These are phyloP conservation scores for Tripidium arundinaceum DNA, from an alignment of 202 grass and related monocot genomes.

Conservation along the genomic window DNA sequence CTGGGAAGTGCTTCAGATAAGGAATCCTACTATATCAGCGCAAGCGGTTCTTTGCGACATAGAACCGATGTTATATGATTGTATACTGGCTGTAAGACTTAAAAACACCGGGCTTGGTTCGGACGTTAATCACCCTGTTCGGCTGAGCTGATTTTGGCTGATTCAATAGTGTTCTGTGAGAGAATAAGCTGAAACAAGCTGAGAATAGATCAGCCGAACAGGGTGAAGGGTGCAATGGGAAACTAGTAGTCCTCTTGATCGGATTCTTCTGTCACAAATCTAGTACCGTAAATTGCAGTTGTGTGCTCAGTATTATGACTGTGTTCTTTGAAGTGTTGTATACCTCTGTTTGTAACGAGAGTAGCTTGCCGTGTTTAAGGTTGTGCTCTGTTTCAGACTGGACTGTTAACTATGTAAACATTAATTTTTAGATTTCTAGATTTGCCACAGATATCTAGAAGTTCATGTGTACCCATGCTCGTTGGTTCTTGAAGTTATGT, in stretches of 20 bases:
- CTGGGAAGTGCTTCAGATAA: slow-evolving; percentile 8
- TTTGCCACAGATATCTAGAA: too few species aligned
- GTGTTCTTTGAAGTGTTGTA: not conserved
- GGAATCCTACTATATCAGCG: not conserved
- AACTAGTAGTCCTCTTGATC: not conserved
- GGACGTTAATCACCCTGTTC: too few species aligned
- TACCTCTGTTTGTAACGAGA: not conserved
- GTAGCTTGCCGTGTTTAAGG: not conserved
- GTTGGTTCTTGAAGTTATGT: not conserved
- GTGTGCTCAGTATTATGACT: slow-evolving; percentile 3
- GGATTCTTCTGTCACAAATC: not conserved
- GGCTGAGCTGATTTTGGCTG: too few species aligned
- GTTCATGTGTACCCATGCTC: not conserved
- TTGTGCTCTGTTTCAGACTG: slow-evolving; percentile 15
- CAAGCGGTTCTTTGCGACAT: slow-evolving; percentile 32
- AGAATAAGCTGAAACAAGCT: too few species aligned
- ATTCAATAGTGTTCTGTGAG: too few species aligned
- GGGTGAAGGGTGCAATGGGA: slow-evolving; percentile 27
- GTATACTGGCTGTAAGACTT: slow-evolving; percentile 29
- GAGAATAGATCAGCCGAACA: too few species aligned
- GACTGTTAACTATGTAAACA: not conserved
- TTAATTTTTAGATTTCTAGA: not conserved
- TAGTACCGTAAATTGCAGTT: slow-evolving; percentile 19
- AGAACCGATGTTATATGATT: slow-evolving; percentile 42
- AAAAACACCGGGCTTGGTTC: slow-evolving; percentile 27